These are phyloP conservation scores for Fusarium zealandicum DNA, from an alignment of 2,329 filamentous ascomycete species.

Conservation along the genomic window DNA sequence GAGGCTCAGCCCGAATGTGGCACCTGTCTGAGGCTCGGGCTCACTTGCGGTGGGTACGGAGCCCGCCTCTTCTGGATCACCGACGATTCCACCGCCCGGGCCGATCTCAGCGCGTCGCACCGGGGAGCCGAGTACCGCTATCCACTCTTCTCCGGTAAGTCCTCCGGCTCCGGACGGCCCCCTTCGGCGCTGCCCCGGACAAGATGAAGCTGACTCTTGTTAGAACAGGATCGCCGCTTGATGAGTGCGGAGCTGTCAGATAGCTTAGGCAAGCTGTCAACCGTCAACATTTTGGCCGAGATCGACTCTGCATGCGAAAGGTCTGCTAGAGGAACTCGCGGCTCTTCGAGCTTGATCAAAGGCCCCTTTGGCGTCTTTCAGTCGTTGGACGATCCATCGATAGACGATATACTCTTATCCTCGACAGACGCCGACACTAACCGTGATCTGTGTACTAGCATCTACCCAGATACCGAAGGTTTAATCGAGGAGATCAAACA, in stretches of 20 bases:
- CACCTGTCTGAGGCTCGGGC: slow-evolving; percentile 46
- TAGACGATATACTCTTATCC: slow-evolving; percentile 1
- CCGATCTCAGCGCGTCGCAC: slow-evolving; percentile 32
- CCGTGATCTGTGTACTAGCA: slow-evolving; percentile 19
- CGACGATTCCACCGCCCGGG: slow-evolving; percentile 37
- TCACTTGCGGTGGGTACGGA: slow-evolving; percentile 51
- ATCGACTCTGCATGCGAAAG: slow-evolving; percentile 38
- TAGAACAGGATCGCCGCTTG: slow-evolving; percentile 31
- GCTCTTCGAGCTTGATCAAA: slow-evolving; percentile 10
- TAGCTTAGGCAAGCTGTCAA: slow-evolving; percentile 40
- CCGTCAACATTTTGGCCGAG: slow-evolving; percentile 36
- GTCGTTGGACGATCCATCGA: background rate
- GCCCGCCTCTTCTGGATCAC: slow-evolving; percentile 45
- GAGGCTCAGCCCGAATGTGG: slow-evolving; percentile 50
- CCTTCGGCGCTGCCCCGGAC: too few relatives aligned
- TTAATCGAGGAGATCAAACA: slow-evolving; percentile 34
- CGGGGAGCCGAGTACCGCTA: slow-evolving; percentile 48
- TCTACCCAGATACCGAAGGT: slow-evolving; percentile 27
- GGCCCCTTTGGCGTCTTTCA: slow-evolving; percentile 38
- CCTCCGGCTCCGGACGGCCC: background rate
- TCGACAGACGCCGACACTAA: slow-evolving; percentile 13
- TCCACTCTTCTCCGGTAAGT: slow-evolving; percentile 51
- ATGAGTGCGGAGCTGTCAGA: slow-evolving; percentile 44
- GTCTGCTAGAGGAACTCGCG: background rate
- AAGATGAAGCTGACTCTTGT: background rate